Conservation (phyloP, 495 filamentous ascomycete genomes). For the Mytilinidion resinicola region DNA sequence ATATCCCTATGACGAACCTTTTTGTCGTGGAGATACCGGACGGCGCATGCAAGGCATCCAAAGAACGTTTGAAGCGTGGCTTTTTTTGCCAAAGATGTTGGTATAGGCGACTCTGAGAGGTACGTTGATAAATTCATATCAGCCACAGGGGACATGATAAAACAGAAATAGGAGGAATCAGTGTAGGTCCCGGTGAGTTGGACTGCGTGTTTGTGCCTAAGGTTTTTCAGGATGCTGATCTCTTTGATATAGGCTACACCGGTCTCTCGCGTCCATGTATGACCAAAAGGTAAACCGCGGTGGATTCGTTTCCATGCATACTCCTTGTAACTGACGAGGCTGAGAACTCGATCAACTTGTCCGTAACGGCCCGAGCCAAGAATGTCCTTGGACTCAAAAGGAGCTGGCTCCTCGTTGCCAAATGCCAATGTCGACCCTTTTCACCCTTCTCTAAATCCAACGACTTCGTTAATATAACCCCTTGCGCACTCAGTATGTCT, state of each 20-base stretch:
- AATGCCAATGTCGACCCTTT: constrained; percentile 10
- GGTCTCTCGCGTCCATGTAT: not conserved
- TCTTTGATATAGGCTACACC: constrained; percentile 11
- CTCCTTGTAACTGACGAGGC: constrained; percentile 15
- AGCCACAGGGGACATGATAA: not conserved
- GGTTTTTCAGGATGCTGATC: constrained; percentile 12
- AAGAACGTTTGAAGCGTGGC: not conserved
- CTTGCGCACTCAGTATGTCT: constrained; percentile 7
- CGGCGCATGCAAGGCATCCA: not conserved
- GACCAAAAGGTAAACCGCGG: too few relatives aligned
- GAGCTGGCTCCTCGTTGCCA: not conserved
- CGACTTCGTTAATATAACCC: constrained; percentile 16
- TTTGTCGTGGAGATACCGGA: not conserved
- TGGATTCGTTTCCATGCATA: constrained; percentile 21
- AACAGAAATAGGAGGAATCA: not conserved
- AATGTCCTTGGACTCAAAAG: not conserved
- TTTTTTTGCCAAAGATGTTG: not conserved
- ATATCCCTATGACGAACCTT: constrained; percentile 1
- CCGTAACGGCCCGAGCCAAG: constrained; percentile 10
- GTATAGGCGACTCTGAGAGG: not conserved
- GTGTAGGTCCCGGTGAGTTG: not conserved
- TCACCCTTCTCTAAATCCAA: constrained; percentile 17
- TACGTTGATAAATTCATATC: not conserved
- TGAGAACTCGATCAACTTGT: constrained; percentile 13
- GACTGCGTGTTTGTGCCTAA: not conserved